These are phyloP conservation scores for Pseudocercospora musae DNA, from an alignment of 2,329 filamentous ascomycete species.

Conservation along the genomic window DNA sequence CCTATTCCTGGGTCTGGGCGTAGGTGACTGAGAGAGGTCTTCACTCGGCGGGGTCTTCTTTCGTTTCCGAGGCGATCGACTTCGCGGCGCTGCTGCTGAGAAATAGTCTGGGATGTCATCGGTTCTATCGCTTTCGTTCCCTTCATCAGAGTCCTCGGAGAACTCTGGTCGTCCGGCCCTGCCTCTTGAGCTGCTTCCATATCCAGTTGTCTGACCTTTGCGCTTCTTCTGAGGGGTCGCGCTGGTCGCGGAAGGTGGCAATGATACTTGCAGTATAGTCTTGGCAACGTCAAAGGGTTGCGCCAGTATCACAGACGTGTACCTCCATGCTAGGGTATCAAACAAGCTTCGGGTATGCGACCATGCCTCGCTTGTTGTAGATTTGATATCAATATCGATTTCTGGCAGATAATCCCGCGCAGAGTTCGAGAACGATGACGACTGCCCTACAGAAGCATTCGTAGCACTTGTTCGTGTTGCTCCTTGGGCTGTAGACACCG, in stretches of 20 bases:
- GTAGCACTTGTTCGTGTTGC: slow-evolving; percentile 4
- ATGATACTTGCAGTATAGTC: slow-evolving; percentile 77
- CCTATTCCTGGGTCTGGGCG: slow-evolving; percentile 28
- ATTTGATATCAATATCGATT: slow-evolving; percentile 69
- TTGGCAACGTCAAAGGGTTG: slow-evolving; percentile 98
- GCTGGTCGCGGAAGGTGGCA: slow-evolving; percentile 40
- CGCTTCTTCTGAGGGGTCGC: slow-evolving; percentile 33
- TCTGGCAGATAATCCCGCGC: slow-evolving; percentile 85
- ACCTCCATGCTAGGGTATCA: slow-evolving; percentile 87
- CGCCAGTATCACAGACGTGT: slow-evolving; percentile 80
- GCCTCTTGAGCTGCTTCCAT: slow-evolving; percentile 11
- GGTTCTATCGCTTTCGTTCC: slow-evolving; percentile 18
- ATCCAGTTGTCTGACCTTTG: slow-evolving; percentile 8
- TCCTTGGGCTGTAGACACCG: slow-evolving; percentile 15
- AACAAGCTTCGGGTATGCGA: slow-evolving; percentile 63
- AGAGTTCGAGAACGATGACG: slow-evolving; percentile 53
- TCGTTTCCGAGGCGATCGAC: slow-evolving; percentile 45
- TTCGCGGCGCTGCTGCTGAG: slow-evolving; percentile 62
- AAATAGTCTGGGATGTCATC: slow-evolving; percentile 76
- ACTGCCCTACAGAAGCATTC: background rate
- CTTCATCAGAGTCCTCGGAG: slow-evolving; percentile 25
- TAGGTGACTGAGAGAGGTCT: slow-evolving; percentile 28
- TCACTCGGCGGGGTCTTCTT: slow-evolving; percentile 29
- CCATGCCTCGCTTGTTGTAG: slow-evolving; percentile 35
- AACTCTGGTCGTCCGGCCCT: slow-evolving; percentile 18